These are phyloP conservation scores for Hawksworthiomyces lignivorus DNA, from an alignment of 2,329 filamentous ascomycete genomes.

Conservation along the genomic window DNA sequence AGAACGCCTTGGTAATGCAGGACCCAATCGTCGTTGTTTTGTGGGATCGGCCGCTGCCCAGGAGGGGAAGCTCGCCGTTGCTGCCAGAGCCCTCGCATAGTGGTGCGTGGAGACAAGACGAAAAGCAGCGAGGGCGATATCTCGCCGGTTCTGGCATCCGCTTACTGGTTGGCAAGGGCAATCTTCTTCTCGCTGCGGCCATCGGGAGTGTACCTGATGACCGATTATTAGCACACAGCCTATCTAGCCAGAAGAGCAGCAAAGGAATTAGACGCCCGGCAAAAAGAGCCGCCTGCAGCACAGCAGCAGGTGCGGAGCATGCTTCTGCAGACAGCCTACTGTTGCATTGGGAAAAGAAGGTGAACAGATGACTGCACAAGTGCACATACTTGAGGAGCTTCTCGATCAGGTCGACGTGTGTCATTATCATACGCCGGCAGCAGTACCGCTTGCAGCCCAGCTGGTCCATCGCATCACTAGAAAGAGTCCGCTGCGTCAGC, in stretches of 20 bases:
- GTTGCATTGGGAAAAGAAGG: no score
- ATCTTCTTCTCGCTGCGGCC: slow-evolving; percentile 57
- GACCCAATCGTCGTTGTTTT: no score
- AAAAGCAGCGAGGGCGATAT: no score
- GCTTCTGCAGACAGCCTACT: no score
- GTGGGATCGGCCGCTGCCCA: no score
- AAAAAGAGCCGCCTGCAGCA: slow-evolving; percentile 7
- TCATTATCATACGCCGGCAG: slow-evolving; percentile 99
- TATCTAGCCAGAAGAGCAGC: no score
- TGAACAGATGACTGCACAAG: neutral
- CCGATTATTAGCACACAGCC: slow-evolving; percentile 1
- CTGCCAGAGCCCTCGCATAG: no score
- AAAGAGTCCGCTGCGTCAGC: neutral
- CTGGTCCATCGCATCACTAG: slow-evolving; percentile 92
- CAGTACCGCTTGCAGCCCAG: slow-evolving; percentile 93
- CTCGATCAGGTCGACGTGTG: slow-evolving; percentile 96
- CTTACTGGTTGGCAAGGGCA: slow-evolving; percentile 18
- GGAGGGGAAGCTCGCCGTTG: no score
- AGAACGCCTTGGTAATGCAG: no score
- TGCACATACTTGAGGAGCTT: slow-evolving; percentile 79
- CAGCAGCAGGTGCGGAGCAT: no score
- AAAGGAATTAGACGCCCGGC: slow-evolving; percentile 2
- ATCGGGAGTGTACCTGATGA: slow-evolving; percentile 51
- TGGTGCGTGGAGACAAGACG: no score
- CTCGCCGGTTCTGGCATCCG: neutral